Evolutionary conservation across 805 yeast genomes (phyloP), one percentile per base, ranked within the genome.

Genomic region (Hanseniaspora thailandica): DNA sequence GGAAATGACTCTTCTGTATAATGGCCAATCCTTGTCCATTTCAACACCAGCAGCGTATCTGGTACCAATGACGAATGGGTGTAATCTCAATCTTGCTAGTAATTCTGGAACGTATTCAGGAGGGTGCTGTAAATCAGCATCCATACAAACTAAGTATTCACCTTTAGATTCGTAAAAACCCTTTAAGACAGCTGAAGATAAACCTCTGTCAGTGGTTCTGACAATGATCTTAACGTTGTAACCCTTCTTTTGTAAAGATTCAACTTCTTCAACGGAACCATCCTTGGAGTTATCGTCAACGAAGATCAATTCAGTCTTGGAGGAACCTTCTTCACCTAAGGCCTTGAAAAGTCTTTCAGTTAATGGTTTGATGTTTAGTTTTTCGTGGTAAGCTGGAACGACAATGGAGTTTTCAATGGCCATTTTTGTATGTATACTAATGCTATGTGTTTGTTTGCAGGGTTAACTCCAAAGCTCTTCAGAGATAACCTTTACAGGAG

Each of bases 41-140:
- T 76, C 77, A 45, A 74, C 78, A 57, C 77, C 77, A 38, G 74
- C 75, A n/a, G 77, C 77, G 55, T 74, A 74, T 62, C 78, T 68
- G 34, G 78, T 74, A 55, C 78, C 78, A 49, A 73, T 63, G 22
- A 68, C 76, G 52, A 74, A 74, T 26, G 77, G 71, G 55, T 69
- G 69, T 6, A 61, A 61, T 60, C 66, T 68, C 56, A 75, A 60
- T 8, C 69, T 62, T 48, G 69, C 67, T 45, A 75, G 65, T 55
- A 75, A 61, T 30, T 66, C 69, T 48, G 78, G 78, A 9, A 73
- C 77, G 54, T 69, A 65, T 60, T 75, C 78, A 31, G 78, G 78
- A 43, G 78, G 78, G 59, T 75, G 78, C 62, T 74, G 76, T 52
- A 74, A 65, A 61, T 74, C 78, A 23, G 78, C 78, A 61, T 74